These are phyloP conservation scores for Antrodiella citrinella DNA, from an alignment of 768 basidiomycete species.

Conservation along the genomic window DNA sequence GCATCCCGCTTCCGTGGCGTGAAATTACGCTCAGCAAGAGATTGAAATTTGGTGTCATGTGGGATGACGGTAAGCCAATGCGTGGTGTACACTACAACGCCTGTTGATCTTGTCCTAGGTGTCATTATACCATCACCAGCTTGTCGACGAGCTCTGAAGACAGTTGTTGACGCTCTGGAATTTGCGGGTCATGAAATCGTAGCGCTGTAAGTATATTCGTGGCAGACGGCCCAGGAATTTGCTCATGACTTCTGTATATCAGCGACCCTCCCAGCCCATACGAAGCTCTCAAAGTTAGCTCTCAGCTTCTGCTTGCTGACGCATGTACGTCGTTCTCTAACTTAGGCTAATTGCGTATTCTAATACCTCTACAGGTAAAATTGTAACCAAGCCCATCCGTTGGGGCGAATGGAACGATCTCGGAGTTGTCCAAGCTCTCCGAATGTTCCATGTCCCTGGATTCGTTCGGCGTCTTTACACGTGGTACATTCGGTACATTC, in stretches of 20 bases:
- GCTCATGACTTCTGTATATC: background rate
- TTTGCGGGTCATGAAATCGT: slow-evolving; percentile 33
- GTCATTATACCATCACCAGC: slow-evolving; percentile 32
- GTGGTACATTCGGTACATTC: slow-evolving; percentile 20
- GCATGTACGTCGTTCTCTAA: slow-evolving; percentile 10
- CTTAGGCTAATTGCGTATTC: background rate
- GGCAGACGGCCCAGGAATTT: background rate
- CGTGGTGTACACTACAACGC: background rate
- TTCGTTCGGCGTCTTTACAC: slow-evolving; percentile 20
- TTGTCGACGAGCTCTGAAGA: slow-evolving; percentile 31
- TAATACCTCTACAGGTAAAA: slow-evolving; percentile 9
- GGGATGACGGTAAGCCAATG: slow-evolving; percentile 29
- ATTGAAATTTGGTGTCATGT: slow-evolving; percentile 33
- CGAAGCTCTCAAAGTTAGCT: slow-evolving; percentile 16
- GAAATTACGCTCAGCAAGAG: slow-evolving; percentile 25
- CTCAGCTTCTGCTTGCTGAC: slow-evolving; percentile 18
- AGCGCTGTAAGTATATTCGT: slow-evolving; percentile 23
- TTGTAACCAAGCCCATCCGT: slow-evolving; percentile 15
- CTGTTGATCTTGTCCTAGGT: slow-evolving; percentile 7
- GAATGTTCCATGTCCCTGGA: slow-evolving; percentile 17
- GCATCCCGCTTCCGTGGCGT: slow-evolving; percentile 36
- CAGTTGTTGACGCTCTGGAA: slow-evolving; percentile 24
- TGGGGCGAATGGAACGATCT: slow-evolving; percentile 18
- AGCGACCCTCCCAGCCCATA: slow-evolving; percentile 24
- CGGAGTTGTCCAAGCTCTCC: slow-evolving; percentile 14